Base-by-base conservation (phyloP, 2,329 filamentous ascomycete species). In the Ophidiomyces ophidiicola region DNA sequence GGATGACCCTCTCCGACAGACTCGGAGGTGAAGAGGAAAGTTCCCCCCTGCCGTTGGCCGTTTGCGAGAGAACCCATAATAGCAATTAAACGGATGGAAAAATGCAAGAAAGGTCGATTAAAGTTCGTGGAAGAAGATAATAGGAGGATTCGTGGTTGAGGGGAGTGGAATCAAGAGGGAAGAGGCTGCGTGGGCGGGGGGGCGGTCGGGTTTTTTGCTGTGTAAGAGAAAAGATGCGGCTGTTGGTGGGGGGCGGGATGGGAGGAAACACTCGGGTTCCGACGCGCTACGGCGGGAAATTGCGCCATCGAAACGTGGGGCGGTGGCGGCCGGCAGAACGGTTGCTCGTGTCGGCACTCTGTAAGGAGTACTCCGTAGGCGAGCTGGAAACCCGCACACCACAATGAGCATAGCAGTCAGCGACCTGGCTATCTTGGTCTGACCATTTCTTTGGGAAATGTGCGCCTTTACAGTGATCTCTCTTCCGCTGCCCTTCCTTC, bases 1-100 rank as follows among this genome's bases (percentile, higher is more conserved):
- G 86, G 84, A 71, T 93, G 86, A 53, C 83, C 82, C 69, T 88
- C 83, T 62, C 82, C 83, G 58, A 88, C 83, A 43, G 82, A 87
- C 68, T 90, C 83, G 64, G 82, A 90, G 57, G 83, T 90, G 75
- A 88, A 88, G 51, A 88, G 76, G 71, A 88, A 88, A 54, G 76
- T 82, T 49, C 78, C 80, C 60, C 71, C 35, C 15, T 30, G 36
- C 30, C 20, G 32, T 4, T 39, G 36, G 11, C 37, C 34, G 38
- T 44, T 46, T 18, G 39, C 31, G 28, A 48, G 33, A 31, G 44
- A 46, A 23, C 66, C 63, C 77, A 81, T 81, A 67, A 59, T 77
- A 69, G 64, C 39, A 21, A 28, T 26, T 28, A 14, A 31, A 25
- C 28, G 41, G 41, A 46, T 29, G 32, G 31, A 39, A 46, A 45